phyloP scores from a whole-genome alignment of 441 rosid genomes.

The Euphorbia celastroides region DNA sequence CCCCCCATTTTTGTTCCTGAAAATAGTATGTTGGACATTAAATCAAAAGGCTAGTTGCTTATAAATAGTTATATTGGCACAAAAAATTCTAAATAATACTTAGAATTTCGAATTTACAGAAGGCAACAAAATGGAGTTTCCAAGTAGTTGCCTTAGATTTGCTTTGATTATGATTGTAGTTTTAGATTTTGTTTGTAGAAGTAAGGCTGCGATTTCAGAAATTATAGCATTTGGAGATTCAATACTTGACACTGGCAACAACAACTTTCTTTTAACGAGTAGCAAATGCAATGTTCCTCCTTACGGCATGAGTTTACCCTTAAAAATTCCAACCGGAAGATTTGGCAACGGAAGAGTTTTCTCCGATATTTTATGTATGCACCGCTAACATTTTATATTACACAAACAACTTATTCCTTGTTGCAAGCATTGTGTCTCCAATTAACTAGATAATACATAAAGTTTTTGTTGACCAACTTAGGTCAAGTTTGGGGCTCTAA shows the following conservation, averaged over 20 bases:
- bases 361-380: constrained; percentile 35
- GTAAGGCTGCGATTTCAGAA: constrained; percentile 25
- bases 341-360: constrained; percentile 52
- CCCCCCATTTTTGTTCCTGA: not conserved
- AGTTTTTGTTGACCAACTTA: too few relatives aligned
- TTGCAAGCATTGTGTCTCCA: too few relatives aligned
- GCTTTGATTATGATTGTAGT: not conserved
- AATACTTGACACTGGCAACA: constrained; percentile 52
- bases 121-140: not conserved
- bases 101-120: not conserved
- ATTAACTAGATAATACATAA: too few relatives aligned
- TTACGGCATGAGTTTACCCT: constrained; percentile 47
- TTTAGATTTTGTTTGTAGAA: not conserved
- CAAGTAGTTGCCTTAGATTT: not conserved
- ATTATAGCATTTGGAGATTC: constrained; percentile 58
- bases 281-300: constrained; percentile 36
- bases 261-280: constrained; percentile 36
- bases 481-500: too few relatives aligned
- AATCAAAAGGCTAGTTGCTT: not conserved
- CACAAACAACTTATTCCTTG: too few relatives aligned
- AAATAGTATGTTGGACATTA: not conserved
- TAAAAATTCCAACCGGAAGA: constrained; percentile 42
- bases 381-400: too few relatives aligned
- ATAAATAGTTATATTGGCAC: not conserved
- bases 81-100: not conserved